Base-by-base conservation (phyloP, 106 monocot species). In the Ottelia alismoides region DNA sequence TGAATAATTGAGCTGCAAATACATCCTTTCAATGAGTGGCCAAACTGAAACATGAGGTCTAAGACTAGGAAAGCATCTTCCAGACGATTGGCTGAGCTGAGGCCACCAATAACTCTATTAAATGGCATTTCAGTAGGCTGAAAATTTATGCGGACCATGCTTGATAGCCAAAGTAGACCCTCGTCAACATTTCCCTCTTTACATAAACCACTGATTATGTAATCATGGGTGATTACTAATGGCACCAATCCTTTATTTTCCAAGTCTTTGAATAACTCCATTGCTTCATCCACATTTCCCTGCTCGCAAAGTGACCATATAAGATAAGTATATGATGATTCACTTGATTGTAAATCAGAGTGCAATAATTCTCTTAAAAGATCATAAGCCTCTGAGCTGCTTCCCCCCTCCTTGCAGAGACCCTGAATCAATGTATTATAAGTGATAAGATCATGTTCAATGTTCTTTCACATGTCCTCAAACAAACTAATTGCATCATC, bases 401-500 rank as follows among this genome's bases (percentile, higher is more conserved):
- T 71, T n/a, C n/a, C n/a, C 27, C 70, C 63, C 0, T 28, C 30
- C 27, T 25, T 31, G 53, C 56, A 56, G 28, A 64, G 52, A 9
- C 70, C 70, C 49, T 50, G 63, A 27, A 71, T 64, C 32, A 71
- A 3, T 10, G 27, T 71, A 25, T 57, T 64, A 27, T 63, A 64
- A 2, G 70, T 63, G 7, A 44, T 28, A 22, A 57, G 55, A 28
- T 64, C 57, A n/a, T 22, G 28, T 2, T 28, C 22, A 16, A 69
- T 60, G 14, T 26, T 31, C 24, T 2, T 28, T 2, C 20, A 30
- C 62, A 63, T 71, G 20, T 51, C 49, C 10, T 40, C 32, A 25
- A 71, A 63, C 25, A 63, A 1, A 9, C 52, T 22, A 5, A 56
- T 16, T 20, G 70, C 70, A 0, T 55, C 70, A 12, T 23, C 28